Evolutionary conservation across 768 basidiomycete genomes (phyloP).

Genomic region (Pleurotus pulmonarius): DNA sequence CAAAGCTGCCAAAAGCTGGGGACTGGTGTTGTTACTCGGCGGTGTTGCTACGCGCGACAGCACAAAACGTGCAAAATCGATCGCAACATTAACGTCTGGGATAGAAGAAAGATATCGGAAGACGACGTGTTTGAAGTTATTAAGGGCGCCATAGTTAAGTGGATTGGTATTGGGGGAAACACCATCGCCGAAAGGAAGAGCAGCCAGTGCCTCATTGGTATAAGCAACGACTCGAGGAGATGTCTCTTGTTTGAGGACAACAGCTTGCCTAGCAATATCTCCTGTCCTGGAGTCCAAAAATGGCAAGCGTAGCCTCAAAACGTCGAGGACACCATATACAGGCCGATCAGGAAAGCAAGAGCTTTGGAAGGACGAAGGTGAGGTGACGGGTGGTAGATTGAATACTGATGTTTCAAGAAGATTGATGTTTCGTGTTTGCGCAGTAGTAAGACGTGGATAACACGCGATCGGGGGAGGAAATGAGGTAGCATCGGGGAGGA

Average conservation of each 20-base stretch:
- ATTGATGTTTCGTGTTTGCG: constrained; percentile 38
- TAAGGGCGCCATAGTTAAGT: constrained; percentile 51
- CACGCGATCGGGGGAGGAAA: constrained; percentile 63
- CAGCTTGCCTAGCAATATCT: constrained; percentile 43
- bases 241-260: constrained; percentile 39
- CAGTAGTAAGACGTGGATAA: constrained; percentile 45
- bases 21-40: constrained; percentile 32
- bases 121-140: constrained; percentile 52
- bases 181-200: constrained; percentile 26
- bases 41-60: constrained; percentile 35
- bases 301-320: constrained; percentile 55
- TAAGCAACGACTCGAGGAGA: constrained; percentile 48
- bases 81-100: constrained; percentile 38
- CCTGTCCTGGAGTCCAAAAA: constrained; percentile 42
- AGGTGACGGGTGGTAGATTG: constrained; percentile 32
- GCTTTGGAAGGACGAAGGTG: constrained; percentile 35
- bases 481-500: constrained; percentile 38
- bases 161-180: constrained; percentile 34
- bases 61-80: constrained; percentile 46
- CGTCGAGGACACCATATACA: constrained; percentile 59
- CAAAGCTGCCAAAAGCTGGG: constrained; percentile 33
- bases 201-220: constrained; percentile 46
- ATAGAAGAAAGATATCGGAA: constrained; percentile 54
- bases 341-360: constrained; percentile 55
- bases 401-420: constrained; percentile 50